Evolutionary conservation across 78 protist species (phyloP), one percentile per base, ranked within the genome.

Genomic region (Dictyostelium brefeldianum): DNA sequence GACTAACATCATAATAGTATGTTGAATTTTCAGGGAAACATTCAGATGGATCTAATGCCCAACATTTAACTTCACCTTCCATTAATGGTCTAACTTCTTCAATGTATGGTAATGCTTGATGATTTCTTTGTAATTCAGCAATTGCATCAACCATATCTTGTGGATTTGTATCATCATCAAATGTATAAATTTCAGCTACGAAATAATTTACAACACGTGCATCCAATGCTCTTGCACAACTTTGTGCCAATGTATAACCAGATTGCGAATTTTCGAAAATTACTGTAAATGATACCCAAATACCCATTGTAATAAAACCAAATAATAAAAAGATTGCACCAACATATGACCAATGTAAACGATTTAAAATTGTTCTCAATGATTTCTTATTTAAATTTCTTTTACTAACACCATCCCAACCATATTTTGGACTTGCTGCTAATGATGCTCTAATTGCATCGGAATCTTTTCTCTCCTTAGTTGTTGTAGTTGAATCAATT

Each of bases 401-500:
- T 54, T 85, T 85, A 51, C 48, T 75, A 4, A 20, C 22, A n/a
- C 92, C 92, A 75, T 85, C 92, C 92, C 92, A 85, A 20, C 70
- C 83, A 59, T 57, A 57, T 57, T 43, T 17, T 4, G 4, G 14
- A 4, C 25, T 64, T 75, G 12, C 22, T 9, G 12, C n/a, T 1
- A 51, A 14, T 51, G 43, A 1, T 36, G 43, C 43, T 36, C n/a
- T 9, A 51, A 9, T 53, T 25, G 59, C 59, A 75, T n/a, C n/a
- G 0, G 12, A 9, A 75, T 12, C n/a, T 27, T 5, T 15, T 73
- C 56, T n/a, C 0, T n/a, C 80, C 1, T n/a, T 31, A 20, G 75
- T 25, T n/a, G 5, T 8, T 6, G 12, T 29, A 10, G 10, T 36
- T 12, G 41, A 17, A 1, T 56, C 64, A 20, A 56, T 20, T 56